Base-by-base conservation (phyloP, 495 filamentous ascomycete species). In the Annulohypoxylon nitens region DNA sequence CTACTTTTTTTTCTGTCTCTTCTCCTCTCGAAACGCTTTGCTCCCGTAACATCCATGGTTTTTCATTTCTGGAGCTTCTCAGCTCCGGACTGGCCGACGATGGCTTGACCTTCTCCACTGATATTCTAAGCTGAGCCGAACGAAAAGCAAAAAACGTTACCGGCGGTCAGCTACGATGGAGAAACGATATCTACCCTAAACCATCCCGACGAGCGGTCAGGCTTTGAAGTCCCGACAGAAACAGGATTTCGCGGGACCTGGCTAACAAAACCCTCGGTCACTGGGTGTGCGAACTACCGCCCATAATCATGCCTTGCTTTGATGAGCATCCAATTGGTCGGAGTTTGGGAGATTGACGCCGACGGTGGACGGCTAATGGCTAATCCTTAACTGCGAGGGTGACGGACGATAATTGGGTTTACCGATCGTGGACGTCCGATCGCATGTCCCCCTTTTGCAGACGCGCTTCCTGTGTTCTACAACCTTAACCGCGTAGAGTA, bases 81-180 rank as follows among this genome's bases (percentile, higher is more conserved):
- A 58, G 34, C 33, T n/a, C 45, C 70, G 59, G 66, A 41, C 36
- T 50, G 9, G 62, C 66, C 66, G 71, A 67, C 53, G 23, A 69
- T 59, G 48, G 25, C 20, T 37, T 26, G 57, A 26, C 8, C 26
- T 45, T 45, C 47, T 51, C 71, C 71, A 74, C 71, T 59, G 48
- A 69, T 69, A 59, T 62, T 54, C 58, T 61, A 62, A 69, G 66
- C 66, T 62, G 66, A 69, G 58, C 47, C 55, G 66, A 36, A 4
- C 30, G 3, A 30, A 30, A 30, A 30, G 30, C 3, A 30, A 30
- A 39, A 26, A 33, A 26, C 26, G 55, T 33, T 57, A 30, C 26
- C 51, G 50, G 30, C 30, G 36, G 65, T 54, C 54, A 53, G 54
- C 64, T 53, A 55, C 20, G 55, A 33, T 30, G 23, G 37, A 48